Evolutionary conservation across 2,329 filamentous ascomycete species (phyloP).

Genomic region (Leptosphaerulina australis): DNA sequence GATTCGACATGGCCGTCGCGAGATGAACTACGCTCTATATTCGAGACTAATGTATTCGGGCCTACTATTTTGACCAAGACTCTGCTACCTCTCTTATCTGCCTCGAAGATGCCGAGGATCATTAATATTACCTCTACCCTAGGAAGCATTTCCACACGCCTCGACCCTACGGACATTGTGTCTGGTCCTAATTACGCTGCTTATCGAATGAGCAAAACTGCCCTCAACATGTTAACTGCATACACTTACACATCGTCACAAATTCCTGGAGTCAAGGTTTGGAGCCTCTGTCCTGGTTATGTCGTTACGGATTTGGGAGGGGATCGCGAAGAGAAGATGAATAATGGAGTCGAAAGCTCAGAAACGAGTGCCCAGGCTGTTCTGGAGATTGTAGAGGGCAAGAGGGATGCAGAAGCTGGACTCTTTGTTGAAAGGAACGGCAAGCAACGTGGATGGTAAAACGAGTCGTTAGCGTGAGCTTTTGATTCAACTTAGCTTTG

Average conservation of each 20-base stretch:
- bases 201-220: slow-evolving; percentile 33
- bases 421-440: slow-evolving; percentile 33
- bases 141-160: neutral
- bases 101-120: neutral
- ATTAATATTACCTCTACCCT: neutral
- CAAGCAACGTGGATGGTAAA: slow-evolving; percentile 23
- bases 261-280: slow-evolving; percentile 30
- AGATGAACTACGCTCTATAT: neutral
- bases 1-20: neutral
- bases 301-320: slow-evolving; percentile 36
- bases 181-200: slow-evolving; percentile 3
- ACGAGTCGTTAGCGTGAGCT: too few species aligned
- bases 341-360: slow-evolving; percentile 27
- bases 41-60: slow-evolving; percentile 5
- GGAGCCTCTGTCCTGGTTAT: slow-evolving; percentile 40
- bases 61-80: neutral
- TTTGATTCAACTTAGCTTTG: too few species aligned
- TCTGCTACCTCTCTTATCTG: slow-evolving; percentile 18
- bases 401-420: slow-evolving; percentile 36
- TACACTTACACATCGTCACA: slow-evolving; percentile 48
- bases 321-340: slow-evolving; percentile 25
- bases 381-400: slow-evolving; percentile 38
- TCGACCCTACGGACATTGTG: slow-evolving; percentile 7
- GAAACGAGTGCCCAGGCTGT: slow-evolving; percentile 42
- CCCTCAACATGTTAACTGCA: slow-evolving; percentile 36